Evolutionary conservation across 2,329 filamentous ascomycete species (phyloP).

Genomic region (Elsinoe batatas): DNA sequence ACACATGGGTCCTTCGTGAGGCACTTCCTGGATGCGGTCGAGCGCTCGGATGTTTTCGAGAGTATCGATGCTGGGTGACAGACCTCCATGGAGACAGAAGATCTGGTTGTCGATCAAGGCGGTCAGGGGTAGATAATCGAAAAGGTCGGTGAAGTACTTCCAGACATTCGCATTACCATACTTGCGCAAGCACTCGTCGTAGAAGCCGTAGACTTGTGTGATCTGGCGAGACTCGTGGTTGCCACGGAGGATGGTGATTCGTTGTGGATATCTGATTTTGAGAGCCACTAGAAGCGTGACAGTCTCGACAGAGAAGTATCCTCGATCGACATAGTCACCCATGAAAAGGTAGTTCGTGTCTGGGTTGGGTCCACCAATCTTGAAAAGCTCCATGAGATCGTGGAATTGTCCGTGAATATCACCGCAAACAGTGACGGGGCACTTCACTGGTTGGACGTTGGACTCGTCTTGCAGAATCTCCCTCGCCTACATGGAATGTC

Average conservation of each 20-base stretch:
- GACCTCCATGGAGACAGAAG: slow-evolving; percentile 61
- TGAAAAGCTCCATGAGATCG: slow-evolving; percentile 98
- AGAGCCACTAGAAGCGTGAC: slow-evolving; percentile 91
- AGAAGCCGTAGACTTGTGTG: slow-evolving; percentile 69
- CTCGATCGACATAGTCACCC: slow-evolving; percentile 99
- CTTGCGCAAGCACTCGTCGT: slow-evolving; percentile 67
- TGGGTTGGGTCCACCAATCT: slow-evolving; percentile 94
- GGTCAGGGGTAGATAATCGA: slow-evolving; percentile 65
- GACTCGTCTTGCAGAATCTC: slow-evolving; percentile 97
- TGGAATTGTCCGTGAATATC: slow-evolving; percentile 99
- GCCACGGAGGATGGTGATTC: slow-evolving; percentile 62
- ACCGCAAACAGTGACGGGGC: slow-evolving; percentile 94
- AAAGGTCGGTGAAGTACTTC: slow-evolving; percentile 71
- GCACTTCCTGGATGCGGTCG: slow-evolving; percentile 64
- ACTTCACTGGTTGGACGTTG: slow-evolving; percentile 99
- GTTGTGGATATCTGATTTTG: slow-evolving; percentile 80
- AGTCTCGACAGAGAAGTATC: slow-evolving; percentile 98
- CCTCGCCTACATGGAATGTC: slow-evolving; percentile 54
- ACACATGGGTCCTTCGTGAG: slow-evolving; percentile 67
- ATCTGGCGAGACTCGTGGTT: slow-evolving; percentile 71
- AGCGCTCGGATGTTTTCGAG: slow-evolving; percentile 67
- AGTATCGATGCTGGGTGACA: slow-evolving; percentile 64
- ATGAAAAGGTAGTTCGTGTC: slow-evolving; percentile 99
- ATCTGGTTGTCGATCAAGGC: slow-evolving; percentile 66
- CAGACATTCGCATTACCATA: slow-evolving; percentile 70